phyloP scores from a whole-genome alignment of 1,284 basidiomycete genomes.

The Trichosporon coremiiforme region DNA sequence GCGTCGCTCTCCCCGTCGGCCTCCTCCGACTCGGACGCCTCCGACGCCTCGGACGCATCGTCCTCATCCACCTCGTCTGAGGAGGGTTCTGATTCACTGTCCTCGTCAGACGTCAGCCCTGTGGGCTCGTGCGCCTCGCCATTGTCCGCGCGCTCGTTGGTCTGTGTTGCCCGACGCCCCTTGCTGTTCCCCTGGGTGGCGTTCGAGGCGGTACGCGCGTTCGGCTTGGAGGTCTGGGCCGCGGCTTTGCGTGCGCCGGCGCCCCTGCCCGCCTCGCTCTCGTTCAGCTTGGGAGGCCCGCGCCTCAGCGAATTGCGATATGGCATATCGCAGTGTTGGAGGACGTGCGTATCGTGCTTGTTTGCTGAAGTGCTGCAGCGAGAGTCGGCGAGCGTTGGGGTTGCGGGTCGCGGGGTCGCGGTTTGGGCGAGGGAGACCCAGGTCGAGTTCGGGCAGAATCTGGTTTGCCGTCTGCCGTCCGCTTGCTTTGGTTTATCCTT shows the following conservation, averaged over 20 bases:
- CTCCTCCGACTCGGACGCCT: conserved; percentile 33
- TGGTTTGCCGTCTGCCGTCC: not conserved
- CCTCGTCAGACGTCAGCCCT: conserved; percentile 44
- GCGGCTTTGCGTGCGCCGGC: not conserved
- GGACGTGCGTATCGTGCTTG: conserved; percentile 1
- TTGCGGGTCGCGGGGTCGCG: not conserved
- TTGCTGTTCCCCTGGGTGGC: conserved; percentile 8
- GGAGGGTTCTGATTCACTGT: not conserved
- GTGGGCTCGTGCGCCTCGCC: conserved; percentile 37
- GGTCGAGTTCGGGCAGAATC: not conserved
- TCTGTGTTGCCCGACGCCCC: not conserved
- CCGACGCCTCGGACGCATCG: conserved; percentile 20
- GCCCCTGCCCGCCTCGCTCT: not conserved
- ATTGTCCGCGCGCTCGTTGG: conserved; percentile 16
- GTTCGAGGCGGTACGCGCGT: conserved; percentile 12
- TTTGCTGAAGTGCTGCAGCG: not conserved
- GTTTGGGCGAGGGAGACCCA: not conserved
- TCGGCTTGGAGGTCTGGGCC: not conserved
- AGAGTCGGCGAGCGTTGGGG: conserved; percentile 3
- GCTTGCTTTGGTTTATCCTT: not conserved
- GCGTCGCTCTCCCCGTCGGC: conserved; percentile 34
- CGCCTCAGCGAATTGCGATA: conserved; percentile 14
- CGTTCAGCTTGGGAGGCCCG: not conserved
- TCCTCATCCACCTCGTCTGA: not conserved
- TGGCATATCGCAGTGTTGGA: not conserved